Percentiles rank a stretch among this genome's conserved stretches.
phyloP scores from a whole-genome alignment of 306 rosid genomes.

The Cicer judaicum region DNA sequence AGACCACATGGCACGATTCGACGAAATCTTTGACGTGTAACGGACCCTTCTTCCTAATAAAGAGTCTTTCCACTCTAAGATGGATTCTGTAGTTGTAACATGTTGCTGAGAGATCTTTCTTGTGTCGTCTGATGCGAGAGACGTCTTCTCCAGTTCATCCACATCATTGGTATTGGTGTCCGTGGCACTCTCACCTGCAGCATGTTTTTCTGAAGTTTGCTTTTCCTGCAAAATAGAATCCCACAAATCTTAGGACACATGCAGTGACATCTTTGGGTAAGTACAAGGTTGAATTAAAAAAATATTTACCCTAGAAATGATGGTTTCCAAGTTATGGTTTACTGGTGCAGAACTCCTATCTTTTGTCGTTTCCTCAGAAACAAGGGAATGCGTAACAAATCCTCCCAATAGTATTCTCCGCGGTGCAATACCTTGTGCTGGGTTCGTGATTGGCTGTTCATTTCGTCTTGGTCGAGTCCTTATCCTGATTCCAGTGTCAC shows the following conservation, averaged over 20 bases:
- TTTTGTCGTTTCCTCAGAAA: constrained; percentile 19
- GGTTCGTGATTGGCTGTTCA: constrained; percentile 36
- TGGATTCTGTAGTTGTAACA: constrained; percentile 27
- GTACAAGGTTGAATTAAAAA: not conserved
- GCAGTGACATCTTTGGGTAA: constrained; percentile 26
- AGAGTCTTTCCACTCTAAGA: constrained; percentile 20
- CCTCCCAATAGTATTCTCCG: constrained; percentile 63
- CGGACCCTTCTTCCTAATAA: constrained; percentile 39
- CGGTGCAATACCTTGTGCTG: constrained; percentile 53
- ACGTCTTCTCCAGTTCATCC: constrained; percentile 43
- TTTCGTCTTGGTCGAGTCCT: constrained; percentile 50
- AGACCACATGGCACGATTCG: constrained; percentile 46
- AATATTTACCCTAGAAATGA: constrained; percentile 53
- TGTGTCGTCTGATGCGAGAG: not conserved
- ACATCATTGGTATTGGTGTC: not conserved
- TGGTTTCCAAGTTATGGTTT: constrained; percentile 51
- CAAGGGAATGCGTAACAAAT: constrained; percentile 33
- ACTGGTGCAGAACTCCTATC: constrained; percentile 38
- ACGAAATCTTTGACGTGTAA: constrained; percentile 42
- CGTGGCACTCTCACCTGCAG: constrained; percentile 6
- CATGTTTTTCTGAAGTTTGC: constrained; percentile 47
- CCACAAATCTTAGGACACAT: constrained; percentile 39
- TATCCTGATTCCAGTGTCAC: constrained; percentile 52
- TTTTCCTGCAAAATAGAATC: constrained; percentile 56
- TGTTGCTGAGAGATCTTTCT: constrained; percentile 28